These are phyloP conservation scores for Lachnellula suecica DNA, from an alignment of 2,329 filamentous ascomycete genomes.

Conservation along the genomic window DNA sequence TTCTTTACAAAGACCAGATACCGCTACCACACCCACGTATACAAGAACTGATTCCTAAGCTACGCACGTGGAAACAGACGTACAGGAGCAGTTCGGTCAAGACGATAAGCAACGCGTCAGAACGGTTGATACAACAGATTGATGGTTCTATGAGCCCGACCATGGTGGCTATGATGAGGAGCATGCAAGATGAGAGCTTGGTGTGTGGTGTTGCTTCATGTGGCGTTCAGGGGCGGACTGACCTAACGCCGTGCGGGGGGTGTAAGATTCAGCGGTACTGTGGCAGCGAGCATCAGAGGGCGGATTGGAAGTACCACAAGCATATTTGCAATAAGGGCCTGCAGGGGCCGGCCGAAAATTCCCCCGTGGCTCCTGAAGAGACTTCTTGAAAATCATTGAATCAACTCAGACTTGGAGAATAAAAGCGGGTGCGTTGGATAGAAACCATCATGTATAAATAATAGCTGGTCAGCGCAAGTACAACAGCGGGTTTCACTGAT, in stretches of 20 bases:
- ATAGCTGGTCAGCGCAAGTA: too few species aligned
- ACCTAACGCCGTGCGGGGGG: constrained; percentile 24
- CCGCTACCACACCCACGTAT: constrained; percentile 15
- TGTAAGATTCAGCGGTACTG: constrained; percentile 30
- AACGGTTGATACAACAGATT: constrained; percentile 24
- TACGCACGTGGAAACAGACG: constrained; percentile 17
- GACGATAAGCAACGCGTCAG: constrained; percentile 19
- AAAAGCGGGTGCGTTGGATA: too few species aligned
- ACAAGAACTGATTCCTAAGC: constrained; percentile 22
- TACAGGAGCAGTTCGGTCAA: constrained; percentile 15
- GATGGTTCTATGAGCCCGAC: constrained; percentile 14
- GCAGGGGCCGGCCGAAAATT: too few species aligned
- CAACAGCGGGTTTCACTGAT: too few species aligned
- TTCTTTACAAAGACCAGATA: constrained; percentile 20
- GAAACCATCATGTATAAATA: too few species aligned
- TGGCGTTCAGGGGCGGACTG: constrained; percentile 1
- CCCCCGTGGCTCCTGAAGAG: too few species aligned
- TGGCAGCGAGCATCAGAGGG: constrained; percentile 28
- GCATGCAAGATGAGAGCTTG: constrained; percentile 15
- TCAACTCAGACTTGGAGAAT: too few species aligned
- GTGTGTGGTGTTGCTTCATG: constrained; percentile 21
- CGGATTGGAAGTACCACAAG: constrained; percentile 33
- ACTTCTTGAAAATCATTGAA: too few species aligned
- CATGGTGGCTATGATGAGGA: constrained; percentile 9
- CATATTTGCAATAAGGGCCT: constrained; percentile 27